Evolutionary conservation across 2,329 filamentous ascomycete species (phyloP), one percentile per base, ranked within the genome.

Genomic region (Raffaelea arxii): DNA sequence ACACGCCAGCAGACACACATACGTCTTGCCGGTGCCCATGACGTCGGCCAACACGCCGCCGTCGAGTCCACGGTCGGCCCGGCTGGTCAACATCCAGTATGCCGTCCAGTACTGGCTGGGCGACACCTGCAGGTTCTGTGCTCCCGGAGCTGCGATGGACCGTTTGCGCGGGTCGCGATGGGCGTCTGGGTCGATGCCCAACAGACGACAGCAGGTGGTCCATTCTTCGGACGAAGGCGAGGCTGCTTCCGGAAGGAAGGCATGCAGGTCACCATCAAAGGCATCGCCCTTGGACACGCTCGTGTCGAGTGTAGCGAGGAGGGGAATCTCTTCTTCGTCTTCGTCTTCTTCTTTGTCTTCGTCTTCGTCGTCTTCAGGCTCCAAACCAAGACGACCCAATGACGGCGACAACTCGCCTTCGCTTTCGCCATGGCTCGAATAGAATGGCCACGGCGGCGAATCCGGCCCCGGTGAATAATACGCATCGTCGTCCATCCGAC

Each of bases 1-100:
- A 24, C 51, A 53, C 25, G 51, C 46, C 19, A 48, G 25, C 19
- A 55, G 48, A 12, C 49, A 50, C 14, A 54, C 46, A n/a, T 54
- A 53, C 11, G 54, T 53, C 49, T 55, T 55, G 40, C 52, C 54
- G 7, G 54, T 54, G 41, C 52, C 54, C 52, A 54, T 53, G 30
- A 53, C 53, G 32, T 56, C 55, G 25, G 55, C 55, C 36, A 56
- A 47, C 18, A 55, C 46, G 7, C 55, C 55, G 22, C 55, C 55
- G 30, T 44, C 43, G 11, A 55, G 43, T 5, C 40, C 51, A 25
- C 55, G 53, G 16, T 48, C 43, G 4, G 40, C 44, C 5, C 53
- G 52, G 48, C 49, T 50, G 14, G 47, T 39, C 25, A 56, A 44
- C 55, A 56, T 56, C 50, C 52, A 52, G 46, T 53, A 53, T 2